Evolutionary conservation across 257 asterid genomes (phyloP), one percentile per base, ranked within the genome.

Genomic region (Solanum pinnatisectum): DNA sequence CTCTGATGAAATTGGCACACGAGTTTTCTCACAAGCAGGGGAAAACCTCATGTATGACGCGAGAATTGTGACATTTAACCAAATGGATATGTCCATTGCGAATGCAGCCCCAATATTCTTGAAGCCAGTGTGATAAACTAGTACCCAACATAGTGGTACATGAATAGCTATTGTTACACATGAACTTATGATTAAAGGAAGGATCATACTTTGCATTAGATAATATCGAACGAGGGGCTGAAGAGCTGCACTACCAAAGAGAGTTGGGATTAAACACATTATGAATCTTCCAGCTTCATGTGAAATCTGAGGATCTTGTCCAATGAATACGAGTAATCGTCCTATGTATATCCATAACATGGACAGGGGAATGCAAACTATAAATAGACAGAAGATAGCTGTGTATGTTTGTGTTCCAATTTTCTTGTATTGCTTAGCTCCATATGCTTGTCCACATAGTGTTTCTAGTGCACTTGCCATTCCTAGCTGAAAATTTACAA

Each of bases 401-500:
- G 98, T 93, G 89, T 92, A 94, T 18, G 95, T 95, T 87, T 94
- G 98, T 39, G 93, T 94, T 87, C 96, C 98, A 36, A 95, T 30
- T 88, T 91, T 96, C 70, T 93, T 87, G 30, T 92, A 95, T 87
- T 95, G 98, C 30, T 94, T 82, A 87, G 98, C 98, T 82, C 98
- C 98, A 87, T 88, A 96, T 3, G 98, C 96, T 85, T 95, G 99
- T 30, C 98, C 98, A 10, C 94, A 90, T 8, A 94, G 89, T 1
- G 98, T 95, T 91, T 94, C 99, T 87, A 96, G 84, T 36, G 96
- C 99, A 84, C 95, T 68, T 1, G 98, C 96, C 98, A 95, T 92
- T 30, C 98, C 99, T 72, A 94, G 86, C 97, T 96, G 94, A 91
- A 90, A 67, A 74, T n/a, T 3, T 25, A 23, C 5, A 14, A 42